These are phyloP conservation scores for Albizia julibrissin DNA, from an alignment of 306 rosid species.

Conservation along the genomic window DNA sequence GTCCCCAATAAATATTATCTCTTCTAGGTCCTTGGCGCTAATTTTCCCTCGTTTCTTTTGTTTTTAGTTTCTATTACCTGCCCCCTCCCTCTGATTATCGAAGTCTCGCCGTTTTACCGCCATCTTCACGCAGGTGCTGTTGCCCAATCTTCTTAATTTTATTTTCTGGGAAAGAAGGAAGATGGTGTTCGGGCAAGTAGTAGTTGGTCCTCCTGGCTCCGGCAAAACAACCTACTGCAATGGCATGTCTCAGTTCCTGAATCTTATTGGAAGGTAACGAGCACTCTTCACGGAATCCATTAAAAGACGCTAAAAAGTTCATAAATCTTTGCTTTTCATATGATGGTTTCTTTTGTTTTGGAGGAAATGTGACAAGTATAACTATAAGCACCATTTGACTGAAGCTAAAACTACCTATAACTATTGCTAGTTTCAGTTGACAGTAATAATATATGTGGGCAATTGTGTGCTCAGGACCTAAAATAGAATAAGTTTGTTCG, in stretches of 20 bases:
- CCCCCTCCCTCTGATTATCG: not conserved
- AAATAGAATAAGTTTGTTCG: not conserved
- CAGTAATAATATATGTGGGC: not conserved
- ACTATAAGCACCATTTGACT: not conserved
- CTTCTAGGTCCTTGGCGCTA: too few relatives aligned
- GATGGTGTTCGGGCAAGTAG: slow-evolving; percentile 69
- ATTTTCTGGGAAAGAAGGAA: slow-evolving; percentile 9
- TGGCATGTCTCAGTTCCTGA: slow-evolving; percentile 95
- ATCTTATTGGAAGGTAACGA: slow-evolving; percentile 81
- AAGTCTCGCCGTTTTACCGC: not conserved
- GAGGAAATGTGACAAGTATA: not conserved
- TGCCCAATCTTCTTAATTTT: not conserved
- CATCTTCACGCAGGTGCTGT: not conserved
- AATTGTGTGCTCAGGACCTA: not conserved
- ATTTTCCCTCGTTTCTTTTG: not conserved
- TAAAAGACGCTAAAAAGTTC: not conserved
- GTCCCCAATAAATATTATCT: too few relatives aligned
- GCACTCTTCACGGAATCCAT: not conserved
- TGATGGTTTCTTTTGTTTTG: not conserved
- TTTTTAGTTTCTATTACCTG: not conserved
- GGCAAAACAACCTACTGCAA: slow-evolving; percentile 99
- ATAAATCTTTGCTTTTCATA: not conserved
- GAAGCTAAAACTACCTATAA: not conserved
- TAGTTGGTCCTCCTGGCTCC: slow-evolving; percentile 96
- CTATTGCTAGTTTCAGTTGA: not conserved